A percentile compares a stretch with the other conserved stretches of the same genome.
These are phyloP conservation scores for Cladosporium cucumerinum DNA, from an alignment of 2,329 filamentous ascomycete species.

Conservation along the genomic window DNA sequence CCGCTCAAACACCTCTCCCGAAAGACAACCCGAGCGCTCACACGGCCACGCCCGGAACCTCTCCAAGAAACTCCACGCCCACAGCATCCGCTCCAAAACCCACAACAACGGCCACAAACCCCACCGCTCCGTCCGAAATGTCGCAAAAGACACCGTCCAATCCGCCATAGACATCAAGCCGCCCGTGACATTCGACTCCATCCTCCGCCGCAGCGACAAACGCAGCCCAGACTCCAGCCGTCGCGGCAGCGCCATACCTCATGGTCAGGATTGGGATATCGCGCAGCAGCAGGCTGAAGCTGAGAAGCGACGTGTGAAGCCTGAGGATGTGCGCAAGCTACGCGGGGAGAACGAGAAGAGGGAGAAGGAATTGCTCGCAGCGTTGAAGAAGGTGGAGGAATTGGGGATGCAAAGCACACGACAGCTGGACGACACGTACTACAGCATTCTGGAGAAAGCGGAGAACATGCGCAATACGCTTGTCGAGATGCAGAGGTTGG, in stretches of 20 bases:
- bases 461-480: slow-evolving; percentile 63
- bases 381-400: slow-evolving; percentile 47
- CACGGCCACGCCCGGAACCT: slow-evolving; percentile 9
- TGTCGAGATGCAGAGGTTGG: slow-evolving; percentile 63
- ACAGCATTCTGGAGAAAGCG: slow-evolving; percentile 67
- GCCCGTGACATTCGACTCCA: slow-evolving; percentile 43
- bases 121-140: slow-evolving; percentile 27
- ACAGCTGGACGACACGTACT: slow-evolving; percentile 71
- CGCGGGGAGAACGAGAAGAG: slow-evolving; percentile 39
- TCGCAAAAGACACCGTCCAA: slow-evolving; percentile 42
- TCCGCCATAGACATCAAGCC: slow-evolving; percentile 45
- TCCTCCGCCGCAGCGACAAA: slow-evolving; percentile 37
- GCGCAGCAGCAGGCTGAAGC: slow-evolving; percentile 22
- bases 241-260: slow-evolving; percentile 20
- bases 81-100: slow-evolving; percentile 6
- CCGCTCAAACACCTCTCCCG: slow-evolving; percentile 17
- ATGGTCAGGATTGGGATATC: slow-evolving; percentile 18
- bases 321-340: slow-evolving; percentile 40
- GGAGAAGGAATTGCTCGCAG: slow-evolving; percentile 38
- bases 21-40: slow-evolving; percentile 2
- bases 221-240: slow-evolving; percentile 25
- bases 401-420: slow-evolving; percentile 60
- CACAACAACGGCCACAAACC: slow-evolving; percentile 20
- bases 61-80: slow-evolving; percentile 10
- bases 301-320: slow-evolving; percentile 31